Percentiles rank a stretch among this genome's conserved stretches.
These are phyloP conservation scores for Teunomyces aglyptinius DNA, from an alignment of 805 yeast species.

Conservation along the genomic window DNA sequence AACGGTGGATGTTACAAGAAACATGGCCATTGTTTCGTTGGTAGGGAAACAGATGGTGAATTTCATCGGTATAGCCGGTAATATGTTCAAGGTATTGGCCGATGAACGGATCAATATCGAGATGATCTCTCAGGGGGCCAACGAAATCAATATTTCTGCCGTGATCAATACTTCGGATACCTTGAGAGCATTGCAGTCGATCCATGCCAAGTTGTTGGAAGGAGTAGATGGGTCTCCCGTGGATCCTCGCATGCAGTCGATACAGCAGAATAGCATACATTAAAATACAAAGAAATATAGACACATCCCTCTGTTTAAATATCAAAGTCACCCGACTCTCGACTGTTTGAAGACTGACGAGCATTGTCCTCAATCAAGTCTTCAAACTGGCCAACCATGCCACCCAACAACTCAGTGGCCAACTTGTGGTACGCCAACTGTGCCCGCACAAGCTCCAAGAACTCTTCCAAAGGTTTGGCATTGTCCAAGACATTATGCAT, in stretches of 20 bases:
- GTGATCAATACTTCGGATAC: slow-evolving; percentile 85
- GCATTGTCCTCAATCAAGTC: slow-evolving; percentile 51
- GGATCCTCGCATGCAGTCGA: slow-evolving; percentile 30
- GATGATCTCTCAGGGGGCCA: slow-evolving; percentile 98
- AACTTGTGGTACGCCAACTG: slow-evolving; percentile 79
- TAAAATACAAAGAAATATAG: slow-evolving; percentile 1
- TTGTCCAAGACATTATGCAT: slow-evolving; percentile 78
- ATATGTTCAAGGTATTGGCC: slow-evolving; percentile 92
- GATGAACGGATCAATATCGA: slow-evolving; percentile 91
- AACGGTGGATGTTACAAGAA: slow-evolving; percentile 80
- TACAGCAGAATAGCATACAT: slow-evolving; percentile 14
- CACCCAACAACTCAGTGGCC: slow-evolving; percentile 64
- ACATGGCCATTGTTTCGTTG: slow-evolving; percentile 86
- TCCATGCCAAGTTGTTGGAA: slow-evolving; percentile 75
- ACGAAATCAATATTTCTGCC: slow-evolving; percentile 94
- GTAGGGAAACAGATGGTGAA: slow-evolving; percentile 98
- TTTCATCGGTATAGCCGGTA: slow-evolving; percentile 93
- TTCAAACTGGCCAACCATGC: slow-evolving; percentile 63
- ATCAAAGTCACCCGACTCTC: slow-evolving; percentile 32
- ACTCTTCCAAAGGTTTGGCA: slow-evolving; percentile 64
- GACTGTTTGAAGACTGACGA: slow-evolving; percentile 16
- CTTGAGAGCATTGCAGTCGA: slow-evolving; percentile 77
- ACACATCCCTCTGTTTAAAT: slow-evolving; percentile 13
- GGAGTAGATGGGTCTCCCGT: slow-evolving; percentile 27
- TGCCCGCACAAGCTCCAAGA: slow-evolving; percentile 69